Percentiles rank a stretch among this genome's conserved stretches.
These are phyloP conservation scores for Zelopaecilomyces penicillatus DNA, from an alignment of 2,329 filamentous ascomycete species.

Conservation along the genomic window DNA sequence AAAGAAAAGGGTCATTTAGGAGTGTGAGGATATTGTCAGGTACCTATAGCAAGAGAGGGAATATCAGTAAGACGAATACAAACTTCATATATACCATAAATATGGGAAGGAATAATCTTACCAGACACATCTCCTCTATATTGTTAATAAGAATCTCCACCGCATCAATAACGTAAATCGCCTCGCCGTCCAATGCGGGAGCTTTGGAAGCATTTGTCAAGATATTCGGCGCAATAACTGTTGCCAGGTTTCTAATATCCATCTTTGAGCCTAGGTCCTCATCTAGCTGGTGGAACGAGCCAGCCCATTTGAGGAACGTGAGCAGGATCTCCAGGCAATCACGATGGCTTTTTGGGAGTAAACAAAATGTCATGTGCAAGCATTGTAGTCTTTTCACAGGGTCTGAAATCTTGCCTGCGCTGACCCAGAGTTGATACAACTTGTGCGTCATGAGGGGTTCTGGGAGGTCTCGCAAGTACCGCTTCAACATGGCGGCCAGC, in stretches of 20 bases:
- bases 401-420: constrained; percentile 79
- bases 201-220: constrained; percentile 63
- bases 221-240: constrained; percentile 95
- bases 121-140: constrained; percentile 96
- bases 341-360: constrained; percentile 84
- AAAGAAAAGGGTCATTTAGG: constrained; percentile 72
- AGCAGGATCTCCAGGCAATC: constrained; percentile 94
- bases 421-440: constrained; percentile 82
- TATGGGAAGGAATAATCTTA: constrained; percentile 36
- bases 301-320: constrained; percentile 93
- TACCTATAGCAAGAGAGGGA: constrained; percentile 48
- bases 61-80: neutral
- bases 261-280: constrained; percentile 97
- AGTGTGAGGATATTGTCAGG: constrained; percentile 85
- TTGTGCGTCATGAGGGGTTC: constrained; percentile 94
- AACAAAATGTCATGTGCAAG: constrained; percentile 82
- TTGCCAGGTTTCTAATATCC: constrained; percentile 95
- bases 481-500: constrained; percentile 86
- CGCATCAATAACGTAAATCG: constrained; percentile 87
- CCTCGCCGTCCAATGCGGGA: constrained; percentile 69
- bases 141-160: constrained; percentile 85
- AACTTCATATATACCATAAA: too few species aligned
- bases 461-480: constrained; percentile 87
- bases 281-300: constrained; percentile 93
- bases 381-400: constrained; percentile 74